A percentile compares a stretch with the other conserved stretches of the same genome.
Conservation (phyloP, 768 basidiomycete genomes). For the Russula ochroleuca region DNA sequence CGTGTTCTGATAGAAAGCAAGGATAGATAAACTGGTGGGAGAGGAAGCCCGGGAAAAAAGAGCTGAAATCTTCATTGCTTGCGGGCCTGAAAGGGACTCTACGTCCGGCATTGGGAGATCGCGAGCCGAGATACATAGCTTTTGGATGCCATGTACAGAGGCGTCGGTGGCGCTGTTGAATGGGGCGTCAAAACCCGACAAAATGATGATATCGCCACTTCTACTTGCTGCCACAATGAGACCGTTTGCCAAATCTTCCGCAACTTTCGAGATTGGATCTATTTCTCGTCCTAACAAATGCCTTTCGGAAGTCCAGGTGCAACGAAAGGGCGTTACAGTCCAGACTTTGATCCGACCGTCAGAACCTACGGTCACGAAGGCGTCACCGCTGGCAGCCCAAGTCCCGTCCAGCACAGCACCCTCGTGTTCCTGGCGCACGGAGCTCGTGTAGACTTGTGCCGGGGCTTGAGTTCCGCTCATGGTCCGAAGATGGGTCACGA, state of each 20-base stretch:
- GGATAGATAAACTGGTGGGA: conserved; percentile 34
- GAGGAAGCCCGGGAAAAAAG: conserved; percentile 17
- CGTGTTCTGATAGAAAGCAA: conserved; percentile 51
- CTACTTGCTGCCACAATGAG: conserved; percentile 47
- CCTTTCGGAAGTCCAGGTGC: conserved; percentile 58
- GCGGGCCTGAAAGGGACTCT: neutral
- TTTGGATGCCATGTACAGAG: neutral
- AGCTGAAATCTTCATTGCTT: neutral
- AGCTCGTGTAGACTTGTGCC: conserved; percentile 47
- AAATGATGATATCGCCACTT: conserved; percentile 57
- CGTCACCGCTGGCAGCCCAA: conserved; percentile 42
- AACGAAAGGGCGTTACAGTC: conserved; percentile 52
- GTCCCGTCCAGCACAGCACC: conserved; percentile 52
- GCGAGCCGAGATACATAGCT: conserved; percentile 9
- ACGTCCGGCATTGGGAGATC: neutral
- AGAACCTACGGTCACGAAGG: conserved; percentile 49
- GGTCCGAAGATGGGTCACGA: conserved; percentile 52
- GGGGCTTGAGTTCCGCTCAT: conserved; percentile 51
- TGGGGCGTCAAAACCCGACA: conserved; percentile 41
- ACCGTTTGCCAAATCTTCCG: conserved; percentile 41
- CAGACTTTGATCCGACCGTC: conserved; percentile 75
- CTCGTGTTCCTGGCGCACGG: conserved; percentile 57
- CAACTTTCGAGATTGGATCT: conserved; percentile 52
- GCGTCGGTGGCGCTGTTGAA: conserved; percentile 24
- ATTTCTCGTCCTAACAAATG: conserved; percentile 36